Conservation (phyloP, 2,329 filamentous ascomycete genomes). For the Trichoderma asperellum region DNA sequence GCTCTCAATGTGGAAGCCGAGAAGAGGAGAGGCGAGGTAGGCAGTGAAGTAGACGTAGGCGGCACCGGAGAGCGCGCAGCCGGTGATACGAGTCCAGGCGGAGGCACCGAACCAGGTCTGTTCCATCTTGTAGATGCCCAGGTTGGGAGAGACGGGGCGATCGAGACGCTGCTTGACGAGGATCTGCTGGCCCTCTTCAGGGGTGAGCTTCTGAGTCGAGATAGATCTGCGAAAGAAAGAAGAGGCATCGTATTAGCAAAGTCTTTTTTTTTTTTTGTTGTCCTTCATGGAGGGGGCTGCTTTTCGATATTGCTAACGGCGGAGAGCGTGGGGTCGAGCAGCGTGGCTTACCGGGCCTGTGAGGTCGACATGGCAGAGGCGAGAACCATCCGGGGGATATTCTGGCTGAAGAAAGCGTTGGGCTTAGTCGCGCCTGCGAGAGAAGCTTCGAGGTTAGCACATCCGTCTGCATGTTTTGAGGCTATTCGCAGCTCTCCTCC, state of each 20-base stretch:
- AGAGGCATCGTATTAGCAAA: not conserved
- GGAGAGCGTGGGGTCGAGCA: not conserved
- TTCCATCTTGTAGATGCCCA: constrained; percentile 81
- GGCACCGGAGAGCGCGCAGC: constrained; percentile 68
- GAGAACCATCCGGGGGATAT: constrained; percentile 52
- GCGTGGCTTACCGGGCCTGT: constrained; percentile 51
- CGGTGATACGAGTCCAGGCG: constrained; percentile 83
- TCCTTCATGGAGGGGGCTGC: not conserved
- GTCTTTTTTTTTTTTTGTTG: not conserved
- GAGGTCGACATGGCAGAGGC: constrained; percentile 48
- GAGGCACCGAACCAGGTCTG: constrained; percentile 81
- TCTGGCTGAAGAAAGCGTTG: constrained; percentile 52
- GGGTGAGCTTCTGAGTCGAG: constrained; percentile 61
- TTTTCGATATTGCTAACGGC: not conserved
- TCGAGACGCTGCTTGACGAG: constrained; percentile 79
- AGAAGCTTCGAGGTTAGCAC: constrained; percentile 7
- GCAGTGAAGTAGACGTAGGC: constrained; percentile 80
- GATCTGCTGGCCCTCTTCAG: constrained; percentile 61
- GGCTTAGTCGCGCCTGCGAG: constrained; percentile 47
- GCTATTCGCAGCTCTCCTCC: constrained; percentile 30
- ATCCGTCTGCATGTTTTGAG: constrained; percentile 17
- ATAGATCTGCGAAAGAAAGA: constrained; percentile 47
- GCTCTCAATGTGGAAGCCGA: constrained; percentile 67
- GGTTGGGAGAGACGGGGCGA: constrained; percentile 84
- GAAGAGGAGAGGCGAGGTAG: constrained; percentile 78